Evolutionary conservation across 768 basidiomycete species (phyloP).

Genomic region (Gloeopeniophorella convolvens): DNA sequence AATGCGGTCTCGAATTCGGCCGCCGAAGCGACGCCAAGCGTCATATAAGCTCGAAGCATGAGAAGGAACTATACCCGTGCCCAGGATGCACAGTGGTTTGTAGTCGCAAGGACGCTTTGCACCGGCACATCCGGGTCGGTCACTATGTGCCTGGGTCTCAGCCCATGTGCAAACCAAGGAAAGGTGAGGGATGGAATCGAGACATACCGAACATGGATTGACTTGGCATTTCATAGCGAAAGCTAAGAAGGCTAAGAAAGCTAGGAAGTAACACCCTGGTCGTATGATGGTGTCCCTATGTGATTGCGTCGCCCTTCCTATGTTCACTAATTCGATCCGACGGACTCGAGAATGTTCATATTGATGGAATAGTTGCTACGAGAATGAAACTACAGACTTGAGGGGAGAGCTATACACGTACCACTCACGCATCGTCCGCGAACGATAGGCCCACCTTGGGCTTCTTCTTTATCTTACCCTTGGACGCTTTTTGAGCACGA

Average conservation of each 20-base stretch:
- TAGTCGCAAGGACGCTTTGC: conserved; percentile 6
- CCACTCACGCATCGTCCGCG: conserved; percentile 44
- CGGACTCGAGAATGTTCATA: not conserved
- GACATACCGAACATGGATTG: too few relatives aligned
- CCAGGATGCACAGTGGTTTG: not conserved
- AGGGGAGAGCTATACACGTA: not conserved
- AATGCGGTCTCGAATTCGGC: conserved; percentile 1
- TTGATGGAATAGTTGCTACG: not conserved
- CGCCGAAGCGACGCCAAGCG: conserved; percentile 10
- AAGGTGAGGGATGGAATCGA: not conserved
- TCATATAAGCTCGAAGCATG: conserved; percentile 2
- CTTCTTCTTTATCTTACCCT: conserved; percentile 51
- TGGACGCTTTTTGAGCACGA: conserved; percentile 25
- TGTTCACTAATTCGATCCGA: too few relatives aligned
- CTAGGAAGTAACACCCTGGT: too few relatives aligned
- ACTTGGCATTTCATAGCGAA: too few relatives aligned
- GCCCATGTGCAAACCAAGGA: not conserved
- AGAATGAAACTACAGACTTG: not conserved
- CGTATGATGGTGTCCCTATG: too few relatives aligned
- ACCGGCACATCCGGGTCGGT: conserved; percentile 3
- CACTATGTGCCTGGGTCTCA: not conserved
- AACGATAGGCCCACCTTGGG: conserved; percentile 48
- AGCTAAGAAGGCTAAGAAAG: too few relatives aligned
- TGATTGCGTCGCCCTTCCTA: too few relatives aligned
- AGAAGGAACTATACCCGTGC: not conserved